Percentiles rank a stretch among this genome's conserved stretches.
phyloP scores from a whole-genome alignment of 176 grass and related monocot genomes.

The Eremochloa ophiuroides region DNA sequence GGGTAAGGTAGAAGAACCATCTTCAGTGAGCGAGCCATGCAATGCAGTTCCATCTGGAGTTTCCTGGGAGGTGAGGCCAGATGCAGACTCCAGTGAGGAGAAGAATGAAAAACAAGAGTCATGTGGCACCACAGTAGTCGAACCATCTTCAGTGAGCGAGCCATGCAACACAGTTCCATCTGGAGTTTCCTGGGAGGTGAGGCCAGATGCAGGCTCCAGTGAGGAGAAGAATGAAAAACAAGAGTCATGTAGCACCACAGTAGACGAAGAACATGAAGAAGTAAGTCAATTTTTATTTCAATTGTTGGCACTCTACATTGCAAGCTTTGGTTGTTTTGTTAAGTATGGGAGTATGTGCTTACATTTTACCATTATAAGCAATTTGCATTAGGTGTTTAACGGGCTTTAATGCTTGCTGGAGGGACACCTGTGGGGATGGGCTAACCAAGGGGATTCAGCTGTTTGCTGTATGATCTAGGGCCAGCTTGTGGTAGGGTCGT shows the following conservation, averaged over 20 bases:
- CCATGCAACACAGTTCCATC: not conserved
- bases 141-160: not conserved
- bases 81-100: not conserved
- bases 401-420: not conserved
- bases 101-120: not conserved
- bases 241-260: not conserved
- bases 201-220: not conserved
- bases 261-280: constrained; percentile 1
- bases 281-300: constrained; percentile 8
- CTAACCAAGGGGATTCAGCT: not conserved
- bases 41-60: not conserved
- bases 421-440: not conserved
- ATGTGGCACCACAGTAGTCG: not conserved
- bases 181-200: not conserved
- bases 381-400: not conserved
- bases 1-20: not conserved
- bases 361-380: not conserved
- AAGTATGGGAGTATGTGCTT: not conserved
- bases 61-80: not conserved
- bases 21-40: not conserved
- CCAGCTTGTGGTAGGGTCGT: not conserved
- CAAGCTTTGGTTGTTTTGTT: not conserved
- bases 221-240: not conserved
- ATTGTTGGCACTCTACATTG: not conserved
- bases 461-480: not conserved